phyloP scores from a whole-genome alignment of 768 basidiomycete species.

The Leccinellum rugosiceps region DNA sequence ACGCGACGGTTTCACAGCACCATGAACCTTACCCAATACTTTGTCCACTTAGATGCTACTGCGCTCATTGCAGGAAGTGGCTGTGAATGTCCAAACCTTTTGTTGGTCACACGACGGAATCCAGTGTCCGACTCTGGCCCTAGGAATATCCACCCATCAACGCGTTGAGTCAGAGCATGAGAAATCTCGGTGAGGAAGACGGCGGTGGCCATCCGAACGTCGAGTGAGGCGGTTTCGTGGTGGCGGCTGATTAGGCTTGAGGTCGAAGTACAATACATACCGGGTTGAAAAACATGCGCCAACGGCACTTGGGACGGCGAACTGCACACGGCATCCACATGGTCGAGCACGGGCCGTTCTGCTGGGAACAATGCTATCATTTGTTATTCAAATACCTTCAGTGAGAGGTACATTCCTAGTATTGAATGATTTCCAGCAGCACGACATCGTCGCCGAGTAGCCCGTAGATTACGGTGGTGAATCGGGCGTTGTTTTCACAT shows the following conservation, averaged over 20 bases:
- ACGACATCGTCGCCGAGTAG: neutral
- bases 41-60: neutral
- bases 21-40: neutral
- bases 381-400: neutral
- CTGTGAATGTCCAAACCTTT: neutral
- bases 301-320: neutral
- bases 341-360: neutral
- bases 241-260: neutral
- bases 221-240: neutral
- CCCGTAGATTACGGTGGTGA: neutral
- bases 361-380: neutral
- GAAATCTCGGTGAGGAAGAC: neutral
- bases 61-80: neutral
- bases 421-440: neutral
- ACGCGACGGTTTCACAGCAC: neutral
- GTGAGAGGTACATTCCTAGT: neutral
- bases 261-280: neutral
- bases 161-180: neutral
- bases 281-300: neutral
- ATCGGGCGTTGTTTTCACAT: neutral
- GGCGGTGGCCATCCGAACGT: neutral
- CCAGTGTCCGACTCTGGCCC: neutral
- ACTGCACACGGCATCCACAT: neutral
- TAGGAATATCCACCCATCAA: neutral
- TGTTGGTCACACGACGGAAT: neutral